Conservation (phyloP, 768 basidiomycete species). For the Tulasnella sp. region DNA sequence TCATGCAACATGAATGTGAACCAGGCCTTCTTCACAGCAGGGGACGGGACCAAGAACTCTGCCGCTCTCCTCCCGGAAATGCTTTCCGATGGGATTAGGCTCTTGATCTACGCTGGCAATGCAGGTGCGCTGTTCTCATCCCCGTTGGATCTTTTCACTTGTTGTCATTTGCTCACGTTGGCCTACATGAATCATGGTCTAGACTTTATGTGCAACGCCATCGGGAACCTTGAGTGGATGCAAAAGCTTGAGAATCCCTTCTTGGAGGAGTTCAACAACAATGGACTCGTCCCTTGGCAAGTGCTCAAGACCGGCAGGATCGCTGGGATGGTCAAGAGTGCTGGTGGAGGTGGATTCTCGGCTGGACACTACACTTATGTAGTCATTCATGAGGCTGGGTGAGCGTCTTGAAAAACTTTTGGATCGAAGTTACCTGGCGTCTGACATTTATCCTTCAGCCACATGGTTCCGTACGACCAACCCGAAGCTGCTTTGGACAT, state of each 20-base stretch:
- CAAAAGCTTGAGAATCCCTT: conserved; percentile 50
- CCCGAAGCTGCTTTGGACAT: conserved; percentile 70
- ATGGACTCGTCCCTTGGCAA: conserved; percentile 38
- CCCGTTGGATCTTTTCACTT: not conserved
- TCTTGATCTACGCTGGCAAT: conserved; percentile 79
- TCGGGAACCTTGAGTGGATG: conserved; percentile 73
- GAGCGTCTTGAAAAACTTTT: conserved; percentile 29
- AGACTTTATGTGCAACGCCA: conserved; percentile 83
- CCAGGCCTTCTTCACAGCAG: conserved; percentile 46
- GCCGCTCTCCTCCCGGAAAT: conserved; percentile 69
- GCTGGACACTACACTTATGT: conserved; percentile 85
- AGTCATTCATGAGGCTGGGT: conserved; percentile 70
- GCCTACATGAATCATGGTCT: conserved; percentile 19
- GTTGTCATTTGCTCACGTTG: not conserved
- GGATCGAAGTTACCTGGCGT: not conserved
- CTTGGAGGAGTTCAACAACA: conserved; percentile 19
- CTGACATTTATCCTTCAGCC: conserved; percentile 34
- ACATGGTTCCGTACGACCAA: conserved; percentile 87
- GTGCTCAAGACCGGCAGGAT: conserved; percentile 39
- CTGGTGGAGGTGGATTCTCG: conserved; percentile 48
- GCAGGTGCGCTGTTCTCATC: conserved; percentile 29
- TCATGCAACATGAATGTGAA: conserved; percentile 51
- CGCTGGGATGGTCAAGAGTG: conserved; percentile 59
- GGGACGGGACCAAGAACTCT: conserved; percentile 79
- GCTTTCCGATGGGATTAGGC: conserved; percentile 66